phyloP scores from a whole-genome alignment of 306 rosid genomes.

The Echinosophora koreensis region DNA sequence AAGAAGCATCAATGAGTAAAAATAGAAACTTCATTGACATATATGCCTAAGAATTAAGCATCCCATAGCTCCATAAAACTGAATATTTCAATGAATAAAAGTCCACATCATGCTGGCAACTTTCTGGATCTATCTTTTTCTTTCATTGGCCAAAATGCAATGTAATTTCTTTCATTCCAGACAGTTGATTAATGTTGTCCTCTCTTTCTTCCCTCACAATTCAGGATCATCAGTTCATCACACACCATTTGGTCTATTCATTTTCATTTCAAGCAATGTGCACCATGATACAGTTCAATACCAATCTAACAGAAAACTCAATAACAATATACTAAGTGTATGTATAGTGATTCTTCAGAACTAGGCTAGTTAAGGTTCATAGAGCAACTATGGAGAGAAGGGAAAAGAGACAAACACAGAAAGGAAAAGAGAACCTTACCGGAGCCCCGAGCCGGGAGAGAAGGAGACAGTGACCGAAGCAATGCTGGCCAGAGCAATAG shows the following conservation, averaged over 20 bases:
- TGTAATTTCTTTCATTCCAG: constrained; percentile 16
- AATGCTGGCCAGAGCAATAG: no score
- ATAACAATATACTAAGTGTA: no score
- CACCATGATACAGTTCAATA: constrained; percentile 38
- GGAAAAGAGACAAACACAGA: no score
- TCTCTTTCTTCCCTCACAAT: not conserved
- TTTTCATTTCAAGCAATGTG: constrained; percentile 19
- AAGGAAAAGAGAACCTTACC: no score
- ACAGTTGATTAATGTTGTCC: not conserved
- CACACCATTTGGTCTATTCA: not conserved
- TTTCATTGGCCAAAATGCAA: not conserved
- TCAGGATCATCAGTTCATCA: constrained; percentile 37
- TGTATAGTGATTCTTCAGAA: no score
- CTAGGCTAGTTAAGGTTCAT: no score
- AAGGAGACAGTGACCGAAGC: no score
- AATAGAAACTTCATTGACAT: constrained; percentile 19
- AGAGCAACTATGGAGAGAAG: no score
- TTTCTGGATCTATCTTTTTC: constrained; percentile 8
- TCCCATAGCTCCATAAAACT: constrained; percentile 31
- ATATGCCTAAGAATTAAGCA: constrained; percentile 21
- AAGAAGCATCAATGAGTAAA: constrained; percentile 11
- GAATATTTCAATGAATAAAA: constrained; percentile 26
- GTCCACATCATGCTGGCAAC: not conserved
- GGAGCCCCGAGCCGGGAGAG: no score
- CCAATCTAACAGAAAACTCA: constrained; percentile 56